Base-by-base conservation (phyloP, 139 green algal species). In the Pseudopediastrum boryanum region DNA sequence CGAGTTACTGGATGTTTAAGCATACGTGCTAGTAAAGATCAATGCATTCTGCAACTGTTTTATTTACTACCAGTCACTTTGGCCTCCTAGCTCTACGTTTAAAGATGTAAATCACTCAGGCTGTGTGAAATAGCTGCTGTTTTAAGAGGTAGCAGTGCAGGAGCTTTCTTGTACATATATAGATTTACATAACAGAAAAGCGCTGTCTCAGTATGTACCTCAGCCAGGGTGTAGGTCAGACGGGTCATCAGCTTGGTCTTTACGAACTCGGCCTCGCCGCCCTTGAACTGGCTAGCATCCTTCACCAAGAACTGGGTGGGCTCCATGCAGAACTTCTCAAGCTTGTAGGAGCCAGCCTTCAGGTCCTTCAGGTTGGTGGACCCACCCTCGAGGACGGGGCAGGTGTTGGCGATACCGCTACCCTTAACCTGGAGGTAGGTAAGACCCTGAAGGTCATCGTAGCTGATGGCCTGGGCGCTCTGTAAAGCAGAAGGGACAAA, bases 381-480 rank as follows among this genome's bases (percentile, higher is more conserved):
- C 71, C 93, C 94, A 19, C 50, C 76, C 50, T 92, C 85, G 44
- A 99, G 84, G 23, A 97, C 91, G 31, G 96, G 92, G 96, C 96
- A 99, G 66, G 97, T 98, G 95, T 99, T 99, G 86, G 96, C 96
- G 65, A 98, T 83, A 77, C 96, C 96, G 23, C 89, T 94, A 71
- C 96, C 96, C 94, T 99, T 99, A 44, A 99, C 94, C 88, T 99
- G 94, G 46, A 97, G 85, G 90, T 99, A 99, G 75, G 96, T 98
- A 83, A 98, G 90, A 71, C 90, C 89, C 83, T 98, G 93, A 35
- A 98, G 86, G 89, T 99, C 87, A 71, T 99, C 96, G 82, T 93
- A 98, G 84, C 92, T 98, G 44, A 99, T 73, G 9, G 94, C 96
- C 48, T 89, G 87, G 56, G 93, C 94, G 39, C 86, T 84, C 89